Base-by-base conservation (phyloP, 176 grass and related monocot species). In the Panicum miliaceum region DNA sequence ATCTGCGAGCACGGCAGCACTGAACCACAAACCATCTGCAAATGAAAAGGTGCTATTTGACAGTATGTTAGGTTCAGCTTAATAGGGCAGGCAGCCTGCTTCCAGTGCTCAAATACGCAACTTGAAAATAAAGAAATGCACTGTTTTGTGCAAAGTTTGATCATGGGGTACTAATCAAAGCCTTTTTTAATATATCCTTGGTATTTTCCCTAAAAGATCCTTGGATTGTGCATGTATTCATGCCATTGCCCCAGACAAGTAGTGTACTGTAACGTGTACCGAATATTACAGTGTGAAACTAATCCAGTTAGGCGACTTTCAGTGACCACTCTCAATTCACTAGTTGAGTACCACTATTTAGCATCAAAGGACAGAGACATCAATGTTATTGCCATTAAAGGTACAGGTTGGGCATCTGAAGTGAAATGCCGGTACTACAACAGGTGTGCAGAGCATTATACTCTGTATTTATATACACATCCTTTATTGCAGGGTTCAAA, bases 401-500 rank as follows among this genome's bases (percentile, higher is more conserved):
- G 6, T 20, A 62, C 14, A 12, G 3, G 6, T 18, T 63, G 8
- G 6, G 12, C 27, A 18, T 72, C 1, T 29, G 13, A 43, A 47
- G 52, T 25, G 11, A 60, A 76, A 26, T 76, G 23, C 36, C 36
- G 14, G 74, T 42, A 15, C 73, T 59, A 12, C 5, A 38, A 8
- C 14, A 76, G 12, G 13, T 42, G 53, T 37, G 2, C 32, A 54
- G 0, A 40, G 52, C 19, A 75, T 36, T 3, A 41, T 0, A 32
- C 2, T 1, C 29, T 1, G 29, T 1, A 32, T 32, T n/a, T 36
- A 23, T n/a, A n/a, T n/a, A 25, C 51, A 59, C 22, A 42, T 40
- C n/a, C 22, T 77, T 77, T 60, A 59, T 76, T 37, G 54, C 73
- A 40, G 10, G 22, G 48, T 75, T n/a, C 73, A 56, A 35, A 6